Base-by-base conservation (phyloP, 805 yeast species). In the Spathaspora girioi region DNA sequence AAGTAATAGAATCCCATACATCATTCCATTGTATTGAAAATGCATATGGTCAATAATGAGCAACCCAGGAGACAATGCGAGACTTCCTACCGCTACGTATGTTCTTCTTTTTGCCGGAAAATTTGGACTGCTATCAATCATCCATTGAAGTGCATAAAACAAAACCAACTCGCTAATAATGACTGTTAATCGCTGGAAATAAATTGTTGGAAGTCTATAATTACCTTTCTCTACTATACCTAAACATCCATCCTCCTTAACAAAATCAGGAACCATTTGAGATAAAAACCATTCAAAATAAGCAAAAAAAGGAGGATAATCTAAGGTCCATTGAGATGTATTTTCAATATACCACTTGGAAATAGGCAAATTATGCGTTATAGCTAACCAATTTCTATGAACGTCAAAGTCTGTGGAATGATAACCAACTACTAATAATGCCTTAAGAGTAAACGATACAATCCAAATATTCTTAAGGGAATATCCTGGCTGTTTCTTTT, bases 301-400 rank as follows among this genome's bases (percentile, higher is more conserved):
- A 0, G 99, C 99, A 68, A 94, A 94, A 61, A 91, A 89, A 0
- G 99, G 99, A 10, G 99, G 99, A 69, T 93, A 94, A 67, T 94
- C 99, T 41, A 94, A 71, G 0, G 98, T 94, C 97, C 98, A 94
- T 63, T 87, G 91, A 44, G 82, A 80, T 0, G 89, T 82, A 45
- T 75, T 67, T 56, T 94, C 97, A 42, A 76, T 65, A 64, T 94
- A 94, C 99, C 99, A 94, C 50, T 86, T 65, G 14, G 70, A 69
- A 15, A 92, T 46, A 0, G 97, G 97, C 17, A 92, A 68, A 5
- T 77, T 77, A 59, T 83, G 71, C 0, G 98, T 93, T 47, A 94
- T 86, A 0, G 99, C 96, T 18, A 94, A 77, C 99, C 99, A 94
- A 64, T 94, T 94, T 52, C 99, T 75, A 67, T 94, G 99, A 20